Conservation (phyloP, 2,329 filamentous ascomycete genomes). For the Cadophora luteo-olivacea region DNA sequence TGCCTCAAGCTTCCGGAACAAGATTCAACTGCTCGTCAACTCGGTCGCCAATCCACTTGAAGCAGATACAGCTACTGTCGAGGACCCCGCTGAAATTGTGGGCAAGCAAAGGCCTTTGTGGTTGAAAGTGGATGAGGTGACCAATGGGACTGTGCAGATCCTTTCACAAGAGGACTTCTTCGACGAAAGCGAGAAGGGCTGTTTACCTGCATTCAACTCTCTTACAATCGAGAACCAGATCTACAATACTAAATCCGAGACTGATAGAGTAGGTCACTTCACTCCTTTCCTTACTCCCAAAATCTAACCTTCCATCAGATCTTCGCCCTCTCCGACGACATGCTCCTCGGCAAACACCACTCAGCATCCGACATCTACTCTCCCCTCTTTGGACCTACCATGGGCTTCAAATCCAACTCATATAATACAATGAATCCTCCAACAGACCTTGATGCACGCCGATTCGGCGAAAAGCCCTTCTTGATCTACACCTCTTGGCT, state of each 20-base stretch:
- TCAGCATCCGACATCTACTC: slow-evolving; percentile 52
- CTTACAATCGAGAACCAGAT: slow-evolving; percentile 52
- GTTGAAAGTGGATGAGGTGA: slow-evolving; percentile 46
- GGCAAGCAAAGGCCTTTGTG: slow-evolving; percentile 47
- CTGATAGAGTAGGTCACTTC: slow-evolving; percentile 39
- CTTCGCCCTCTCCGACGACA: slow-evolving; percentile 53
- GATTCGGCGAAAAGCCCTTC: slow-evolving; percentile 53
- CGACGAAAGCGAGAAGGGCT: slow-evolving; percentile 46
- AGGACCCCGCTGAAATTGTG: slow-evolving; percentile 38
- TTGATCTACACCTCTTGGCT: slow-evolving; percentile 53
- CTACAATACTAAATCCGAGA: slow-evolving; percentile 50
- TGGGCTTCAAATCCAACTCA: slow-evolving; percentile 51
- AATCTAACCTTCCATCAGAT: slow-evolving; percentile 37
- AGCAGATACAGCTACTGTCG: slow-evolving; percentile 27
- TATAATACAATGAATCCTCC: slow-evolving; percentile 50
- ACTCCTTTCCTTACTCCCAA: neutral
- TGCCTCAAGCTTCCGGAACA: slow-evolving; percentile 50
- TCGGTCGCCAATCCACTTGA: slow-evolving; percentile 42
- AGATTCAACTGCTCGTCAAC: slow-evolving; percentile 53
- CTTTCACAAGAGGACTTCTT: slow-evolving; percentile 53
- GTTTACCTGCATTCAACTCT: slow-evolving; percentile 53
- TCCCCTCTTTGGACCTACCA: slow-evolving; percentile 50
- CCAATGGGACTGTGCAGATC: slow-evolving; percentile 45
- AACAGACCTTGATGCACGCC: slow-evolving; percentile 35
- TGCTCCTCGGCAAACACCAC: slow-evolving; percentile 51